phyloP scores from a whole-genome alignment of 2,329 filamentous ascomycete genomes.

The Phyllosticta citrichinensis region DNA sequence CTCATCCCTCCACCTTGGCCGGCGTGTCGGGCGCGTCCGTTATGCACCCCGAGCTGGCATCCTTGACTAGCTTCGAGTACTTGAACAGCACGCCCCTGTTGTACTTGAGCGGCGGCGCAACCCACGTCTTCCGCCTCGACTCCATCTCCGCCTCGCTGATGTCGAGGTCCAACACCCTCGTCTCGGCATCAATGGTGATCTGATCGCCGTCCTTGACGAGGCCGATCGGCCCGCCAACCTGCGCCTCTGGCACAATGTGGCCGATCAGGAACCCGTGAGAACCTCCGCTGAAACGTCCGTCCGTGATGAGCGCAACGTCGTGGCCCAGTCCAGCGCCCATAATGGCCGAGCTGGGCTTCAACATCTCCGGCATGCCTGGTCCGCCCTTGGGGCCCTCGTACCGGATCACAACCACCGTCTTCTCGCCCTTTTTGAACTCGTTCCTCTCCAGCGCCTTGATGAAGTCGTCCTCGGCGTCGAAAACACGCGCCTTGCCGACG shows the following conservation, averaged over 20 bases:
- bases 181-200: conserved; percentile 74
- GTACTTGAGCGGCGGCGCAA: conserved; percentile 47
- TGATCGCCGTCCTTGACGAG: conserved; percentile 72
- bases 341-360: conserved; percentile 61
- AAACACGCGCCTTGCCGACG: conserved; percentile 59
- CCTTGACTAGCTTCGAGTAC: conserved; percentile 46
- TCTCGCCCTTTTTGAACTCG: conserved; percentile 65
- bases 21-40: conserved; percentile 34
- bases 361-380: conserved; percentile 66
- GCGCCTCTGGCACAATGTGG: conserved; percentile 79
- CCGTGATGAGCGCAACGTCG: conserved; percentile 64
- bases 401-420: conserved; percentile 66
- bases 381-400: conserved; percentile 66
- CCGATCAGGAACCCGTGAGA: conserved; percentile 81
- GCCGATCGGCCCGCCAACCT: conserved; percentile 75
- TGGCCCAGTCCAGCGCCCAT: conserved; percentile 65
- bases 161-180: conserved; percentile 54
- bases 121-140: conserved; percentile 41
- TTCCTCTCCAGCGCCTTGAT: conserved; percentile 56
- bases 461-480: conserved; percentile 60
- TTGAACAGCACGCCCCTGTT: conserved; percentile 50
- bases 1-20: neutral
- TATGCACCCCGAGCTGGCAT: conserved; percentile 50
- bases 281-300: conserved; percentile 69
- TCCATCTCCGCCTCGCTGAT: conserved; percentile 54